Evolutionary conservation across 1,284 basidiomycete genomes (phyloP).

Genomic region (Schizophyllum commune): DNA sequence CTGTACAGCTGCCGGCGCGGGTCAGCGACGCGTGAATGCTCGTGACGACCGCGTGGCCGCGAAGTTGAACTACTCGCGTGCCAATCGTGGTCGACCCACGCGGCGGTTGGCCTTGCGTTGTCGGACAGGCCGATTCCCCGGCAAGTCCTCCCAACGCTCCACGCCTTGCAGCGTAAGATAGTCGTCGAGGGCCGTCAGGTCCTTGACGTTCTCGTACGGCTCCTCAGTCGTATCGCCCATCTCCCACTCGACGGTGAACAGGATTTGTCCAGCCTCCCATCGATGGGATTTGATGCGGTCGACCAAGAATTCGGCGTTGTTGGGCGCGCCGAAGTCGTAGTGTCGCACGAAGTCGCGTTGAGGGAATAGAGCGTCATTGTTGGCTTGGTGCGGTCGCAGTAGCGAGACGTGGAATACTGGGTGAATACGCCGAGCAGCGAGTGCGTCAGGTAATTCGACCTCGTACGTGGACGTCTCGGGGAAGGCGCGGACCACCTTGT

Average conservation of each 20-base stretch:
- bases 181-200: neutral
- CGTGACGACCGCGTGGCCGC: neutral
- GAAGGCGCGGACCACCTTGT: constrained; percentile 13
- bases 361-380: constrained; percentile 9
- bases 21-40: neutral
- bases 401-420: constrained; percentile 7
- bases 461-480: constrained; percentile 20
- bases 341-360: constrained; percentile 13
- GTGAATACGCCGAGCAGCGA: constrained; percentile 20
- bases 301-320: constrained; percentile 17
- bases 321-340: constrained; percentile 6
- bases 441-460: constrained; percentile 22
- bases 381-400: constrained; percentile 6
- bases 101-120: neutral
- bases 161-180: neutral
- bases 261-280: constrained; percentile 13
- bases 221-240: constrained; percentile 21
- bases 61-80: neutral
- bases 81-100: neutral
- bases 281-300: constrained; percentile 17
- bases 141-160: neutral
- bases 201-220: neutral
- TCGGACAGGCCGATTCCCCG: too few relatives aligned
- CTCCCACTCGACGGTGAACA: constrained; percentile 22
- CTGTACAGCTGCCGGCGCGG: neutral